Evolutionary conservation across 1,139 yeast species (phyloP).

Genomic region (Hemisphaericaspora subhashii): DNA sequence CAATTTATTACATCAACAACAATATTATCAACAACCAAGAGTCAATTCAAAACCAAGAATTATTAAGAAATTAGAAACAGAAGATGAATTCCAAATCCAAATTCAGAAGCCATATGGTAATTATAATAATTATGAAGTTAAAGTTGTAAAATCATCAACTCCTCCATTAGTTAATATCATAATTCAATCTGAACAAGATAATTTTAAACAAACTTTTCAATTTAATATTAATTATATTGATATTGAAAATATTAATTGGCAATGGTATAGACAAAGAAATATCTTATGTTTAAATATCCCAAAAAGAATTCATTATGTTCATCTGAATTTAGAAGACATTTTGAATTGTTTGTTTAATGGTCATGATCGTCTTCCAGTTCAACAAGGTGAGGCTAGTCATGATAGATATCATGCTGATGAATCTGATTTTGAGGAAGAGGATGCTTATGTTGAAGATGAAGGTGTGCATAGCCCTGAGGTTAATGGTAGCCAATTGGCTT

Average conservation of each 20-base stretch:
- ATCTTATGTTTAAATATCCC: conserved; percentile 44
- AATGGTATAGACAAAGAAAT: conserved; percentile 30
- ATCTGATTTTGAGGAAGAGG: conserved; percentile 7
- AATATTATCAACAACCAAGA: conserved; percentile 12
- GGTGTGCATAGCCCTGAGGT: background rate
- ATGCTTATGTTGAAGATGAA: conserved; percentile 6
- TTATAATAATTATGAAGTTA: conserved; percentile 41
- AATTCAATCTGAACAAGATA: conserved; percentile 32
- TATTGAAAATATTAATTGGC: conserved; percentile 37
- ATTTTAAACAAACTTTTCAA: conserved; percentile 34
- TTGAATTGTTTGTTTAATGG: conserved; percentile 11
- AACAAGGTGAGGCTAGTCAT: background rate
- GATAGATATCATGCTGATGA: conserved; percentile 1
- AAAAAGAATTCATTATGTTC: conserved; percentile 23
- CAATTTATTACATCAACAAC: conserved; percentile 14
- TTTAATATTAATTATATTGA: conserved; percentile 37
- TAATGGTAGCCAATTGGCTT: background rate
- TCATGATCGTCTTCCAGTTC: background rate
- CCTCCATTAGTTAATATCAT: conserved; percentile 27
- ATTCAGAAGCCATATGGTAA: conserved; percentile 37
- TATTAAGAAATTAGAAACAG: conserved; percentile 38
- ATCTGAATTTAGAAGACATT: conserved; percentile 14
- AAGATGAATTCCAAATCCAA: conserved; percentile 39
- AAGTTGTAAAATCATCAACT: conserved; percentile 25
- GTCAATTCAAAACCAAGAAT: conserved; percentile 32